phyloP scores from a whole-genome alignment of 2,329 filamentous ascomycete species.

The Fusarium devonianum region DNA sequence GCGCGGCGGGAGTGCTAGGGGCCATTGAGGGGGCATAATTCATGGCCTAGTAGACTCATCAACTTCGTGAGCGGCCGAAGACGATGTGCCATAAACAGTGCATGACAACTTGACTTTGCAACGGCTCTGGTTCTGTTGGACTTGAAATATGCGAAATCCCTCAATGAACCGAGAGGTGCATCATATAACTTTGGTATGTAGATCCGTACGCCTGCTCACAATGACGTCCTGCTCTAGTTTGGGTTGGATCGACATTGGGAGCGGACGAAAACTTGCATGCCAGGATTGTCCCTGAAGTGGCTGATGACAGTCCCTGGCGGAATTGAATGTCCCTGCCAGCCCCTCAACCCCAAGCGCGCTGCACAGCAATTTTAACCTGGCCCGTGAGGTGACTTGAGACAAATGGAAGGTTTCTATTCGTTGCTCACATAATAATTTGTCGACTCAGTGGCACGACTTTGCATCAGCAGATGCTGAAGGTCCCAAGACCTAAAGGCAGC shows the following conservation, averaged over 20 bases:
- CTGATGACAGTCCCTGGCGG: neutral
- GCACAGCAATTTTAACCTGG: too few relatives aligned
- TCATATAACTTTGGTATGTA: conserved; percentile 14
- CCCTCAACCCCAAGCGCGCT: too few relatives aligned
- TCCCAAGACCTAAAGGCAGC: conserved; percentile 14
- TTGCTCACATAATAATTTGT: too few relatives aligned
- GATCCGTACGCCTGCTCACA: conserved; percentile 13
- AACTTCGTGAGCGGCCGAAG: conserved; percentile 17
- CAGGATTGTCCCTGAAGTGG: conserved; percentile 33
- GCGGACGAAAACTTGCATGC: conserved; percentile 33
- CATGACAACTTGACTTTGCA: conserved; percentile 41
- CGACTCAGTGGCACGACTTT: neutral
- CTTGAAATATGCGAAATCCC: neutral
- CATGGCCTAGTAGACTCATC: conserved; percentile 11
- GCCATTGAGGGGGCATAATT: too few relatives aligned
- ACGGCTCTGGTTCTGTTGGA: conserved; percentile 15
- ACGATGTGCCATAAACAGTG: conserved; percentile 25
- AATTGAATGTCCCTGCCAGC: neutral
- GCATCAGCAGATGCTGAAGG: neutral
- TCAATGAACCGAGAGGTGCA: conserved; percentile 1
- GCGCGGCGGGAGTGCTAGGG: conserved; percentile 25
- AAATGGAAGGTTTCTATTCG: too few relatives aligned
- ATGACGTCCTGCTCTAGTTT: conserved; percentile 27
- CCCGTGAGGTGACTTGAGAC: too few relatives aligned
- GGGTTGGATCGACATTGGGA: conserved; percentile 27